Conservation (phyloP, 1,284 basidiomycete species). For the Pascua sp. region DNA sequence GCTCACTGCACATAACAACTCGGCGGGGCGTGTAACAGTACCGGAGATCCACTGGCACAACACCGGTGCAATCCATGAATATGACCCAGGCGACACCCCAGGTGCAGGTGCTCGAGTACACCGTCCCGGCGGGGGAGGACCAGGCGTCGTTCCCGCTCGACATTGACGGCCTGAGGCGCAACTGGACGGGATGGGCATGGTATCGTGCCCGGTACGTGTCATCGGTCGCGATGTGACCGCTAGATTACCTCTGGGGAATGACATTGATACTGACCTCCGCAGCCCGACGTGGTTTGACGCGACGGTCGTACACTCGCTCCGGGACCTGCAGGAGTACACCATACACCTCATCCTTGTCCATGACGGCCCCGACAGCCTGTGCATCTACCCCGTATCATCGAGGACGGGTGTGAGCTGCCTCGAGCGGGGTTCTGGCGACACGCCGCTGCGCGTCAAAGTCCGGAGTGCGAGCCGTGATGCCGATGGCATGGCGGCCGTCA, state of each 20-base stretch:
- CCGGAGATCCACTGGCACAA: too few species aligned
- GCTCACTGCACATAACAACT: too few species aligned
- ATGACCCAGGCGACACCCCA: too few species aligned
- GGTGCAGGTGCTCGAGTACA: too few species aligned
- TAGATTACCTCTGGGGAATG: too few species aligned
- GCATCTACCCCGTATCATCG: conserved; percentile 9
- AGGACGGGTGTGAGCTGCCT: conserved; percentile 1
- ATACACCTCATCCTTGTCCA: conserved; percentile 8
- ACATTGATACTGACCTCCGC: too few species aligned
- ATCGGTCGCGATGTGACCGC: too few species aligned
- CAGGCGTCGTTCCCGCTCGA: neutral
- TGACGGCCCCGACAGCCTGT: neutral
- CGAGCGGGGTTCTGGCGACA: too few species aligned
- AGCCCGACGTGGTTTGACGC: conserved; percentile 15
- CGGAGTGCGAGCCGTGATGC: neutral
- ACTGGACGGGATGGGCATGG: conserved; percentile 8
- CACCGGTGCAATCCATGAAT: too few species aligned
- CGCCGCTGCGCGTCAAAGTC: neutral
- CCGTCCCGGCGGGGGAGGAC: too few species aligned
- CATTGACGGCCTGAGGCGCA: neutral
- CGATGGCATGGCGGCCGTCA: neutral
- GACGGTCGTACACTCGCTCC: neutral
- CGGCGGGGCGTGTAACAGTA: too few species aligned
- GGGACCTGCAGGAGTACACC: neutral
- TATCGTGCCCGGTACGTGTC: conserved; percentile 1